Percentiles rank a stretch among this genome's conserved stretches.
Evolutionary conservation across 2,329 filamentous ascomycete species (phyloP).

Genomic region (Diaporthe citri): DNA sequence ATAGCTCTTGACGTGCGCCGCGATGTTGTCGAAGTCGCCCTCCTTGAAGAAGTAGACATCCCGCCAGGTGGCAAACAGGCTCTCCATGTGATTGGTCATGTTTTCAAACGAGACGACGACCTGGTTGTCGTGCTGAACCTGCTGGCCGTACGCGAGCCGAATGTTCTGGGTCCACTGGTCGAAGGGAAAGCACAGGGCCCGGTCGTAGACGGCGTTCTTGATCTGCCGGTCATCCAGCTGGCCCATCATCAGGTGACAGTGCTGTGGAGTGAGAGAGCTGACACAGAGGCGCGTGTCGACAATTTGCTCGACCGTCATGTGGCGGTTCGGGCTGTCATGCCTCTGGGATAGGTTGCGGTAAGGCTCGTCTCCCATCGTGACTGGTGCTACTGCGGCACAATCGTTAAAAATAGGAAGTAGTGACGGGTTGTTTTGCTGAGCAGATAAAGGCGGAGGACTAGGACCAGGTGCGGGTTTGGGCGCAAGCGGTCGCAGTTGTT

Average conservation of each 20-base stretch:
- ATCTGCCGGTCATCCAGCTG: not conserved
- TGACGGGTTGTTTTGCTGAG: not conserved
- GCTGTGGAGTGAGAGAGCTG: not conserved
- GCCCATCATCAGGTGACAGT: not conserved
- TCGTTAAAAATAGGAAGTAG: not conserved
- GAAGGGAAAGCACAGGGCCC: not conserved
- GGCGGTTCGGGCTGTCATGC: not conserved
- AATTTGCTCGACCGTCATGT: not conserved
- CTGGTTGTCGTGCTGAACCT: not conserved
- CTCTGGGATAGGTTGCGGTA: constrained; percentile 6
- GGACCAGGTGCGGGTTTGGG: not conserved
- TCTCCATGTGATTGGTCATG: not conserved
- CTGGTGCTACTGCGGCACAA: not conserved
- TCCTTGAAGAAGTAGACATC: not conserved
- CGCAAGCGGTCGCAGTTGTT: not conserved
- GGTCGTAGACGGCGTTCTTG: constrained; percentile 27
- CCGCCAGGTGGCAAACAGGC: not conserved
- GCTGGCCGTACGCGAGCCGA: not conserved
- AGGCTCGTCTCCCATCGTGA: constrained; percentile 27
- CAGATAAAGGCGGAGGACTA: not conserved
- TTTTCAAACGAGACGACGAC: not conserved
- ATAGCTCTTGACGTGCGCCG: not conserved
- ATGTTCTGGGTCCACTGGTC: constrained; percentile 1
- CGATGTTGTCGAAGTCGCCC: not conserved
- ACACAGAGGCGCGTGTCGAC: not conserved